phyloP scores from a whole-genome alignment of 2,329 filamentous ascomycete species.

The Bipolaris cookei region DNA sequence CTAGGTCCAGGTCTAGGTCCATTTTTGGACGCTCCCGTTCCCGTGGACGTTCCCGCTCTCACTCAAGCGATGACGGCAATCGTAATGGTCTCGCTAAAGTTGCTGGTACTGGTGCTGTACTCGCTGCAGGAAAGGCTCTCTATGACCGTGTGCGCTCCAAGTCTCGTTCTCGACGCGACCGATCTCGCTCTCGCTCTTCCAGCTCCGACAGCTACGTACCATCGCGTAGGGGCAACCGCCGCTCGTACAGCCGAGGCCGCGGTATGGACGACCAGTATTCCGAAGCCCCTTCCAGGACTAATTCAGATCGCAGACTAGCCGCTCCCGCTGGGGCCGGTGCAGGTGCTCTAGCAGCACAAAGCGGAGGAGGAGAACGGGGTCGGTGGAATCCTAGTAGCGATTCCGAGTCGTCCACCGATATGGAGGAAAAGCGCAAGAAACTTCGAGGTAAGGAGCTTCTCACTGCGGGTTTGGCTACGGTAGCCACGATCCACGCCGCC shows the following conservation, averaged over 20 bases:
- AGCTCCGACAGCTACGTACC: constrained; percentile 60
- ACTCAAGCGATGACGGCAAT: constrained; percentile 56
- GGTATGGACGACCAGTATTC: constrained; percentile 55
- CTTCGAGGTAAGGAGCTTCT: constrained; percentile 70
- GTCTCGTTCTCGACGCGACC: constrained; percentile 56
- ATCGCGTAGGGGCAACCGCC: constrained; percentile 55
- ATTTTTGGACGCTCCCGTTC: constrained; percentile 51
- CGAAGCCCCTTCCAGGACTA: constrained; percentile 44
- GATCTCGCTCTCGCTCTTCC: constrained; percentile 43
- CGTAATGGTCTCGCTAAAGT: constrained; percentile 56
- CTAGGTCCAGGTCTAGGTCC: constrained; percentile 58
- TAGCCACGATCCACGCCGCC: constrained; percentile 73
- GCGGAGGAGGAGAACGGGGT: constrained; percentile 28
- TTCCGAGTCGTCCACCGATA: constrained; percentile 65
- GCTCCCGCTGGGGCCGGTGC: constrained; percentile 46
- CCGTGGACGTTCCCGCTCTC: constrained; percentile 50
- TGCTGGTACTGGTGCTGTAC: constrained; percentile 56
- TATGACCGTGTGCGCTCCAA: constrained; percentile 63
- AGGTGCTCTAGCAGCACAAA: constrained; percentile 41
- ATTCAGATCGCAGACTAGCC: constrained; percentile 49
- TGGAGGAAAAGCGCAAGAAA: constrained; percentile 68
- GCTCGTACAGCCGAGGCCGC: constrained; percentile 46
- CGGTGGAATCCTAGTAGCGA: constrained; percentile 35
- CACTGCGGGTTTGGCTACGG: constrained; percentile 69
- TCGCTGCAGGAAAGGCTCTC: constrained; percentile 59